These are phyloP conservation scores for Ophiostoma sp. DNA, from an alignment of 2,329 filamentous ascomycete genomes.

Conservation along the genomic window DNA sequence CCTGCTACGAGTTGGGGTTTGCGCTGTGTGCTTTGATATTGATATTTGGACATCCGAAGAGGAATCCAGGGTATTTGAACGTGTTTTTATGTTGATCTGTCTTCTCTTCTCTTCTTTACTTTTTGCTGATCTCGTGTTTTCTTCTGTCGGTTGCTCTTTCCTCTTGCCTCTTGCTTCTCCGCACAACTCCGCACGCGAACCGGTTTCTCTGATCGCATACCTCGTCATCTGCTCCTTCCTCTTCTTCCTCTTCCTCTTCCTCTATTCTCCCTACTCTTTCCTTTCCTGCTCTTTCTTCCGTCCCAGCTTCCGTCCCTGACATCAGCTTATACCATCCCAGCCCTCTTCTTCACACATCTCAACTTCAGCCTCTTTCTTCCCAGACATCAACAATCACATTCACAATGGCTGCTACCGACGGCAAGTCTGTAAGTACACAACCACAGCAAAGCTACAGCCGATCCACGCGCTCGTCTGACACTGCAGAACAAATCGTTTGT, in stretches of 20 bases:
- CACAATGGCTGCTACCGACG: constrained; percentile 28
- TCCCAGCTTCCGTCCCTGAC: not conserved
- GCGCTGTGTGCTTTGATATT: not conserved
- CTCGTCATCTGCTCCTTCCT: not conserved
- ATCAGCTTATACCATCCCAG: not conserved
- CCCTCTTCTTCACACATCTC: not conserved
- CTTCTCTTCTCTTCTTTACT: not conserved
- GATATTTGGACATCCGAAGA: not conserved
- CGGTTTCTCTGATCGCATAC: not conserved
- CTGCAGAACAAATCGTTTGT: constrained; percentile 77
- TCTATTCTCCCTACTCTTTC: constrained; percentile 4
- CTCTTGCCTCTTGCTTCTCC: not conserved
- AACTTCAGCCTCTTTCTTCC: not conserved
- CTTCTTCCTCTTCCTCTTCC: constrained; percentile 12
- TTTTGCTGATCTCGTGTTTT: not conserved
- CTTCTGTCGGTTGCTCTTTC: not conserved
- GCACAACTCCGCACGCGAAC: not conserved
- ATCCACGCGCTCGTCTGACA: not conserved
- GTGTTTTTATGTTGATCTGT: not conserved
- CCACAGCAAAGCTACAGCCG: not conserved
- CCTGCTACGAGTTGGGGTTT: not conserved
- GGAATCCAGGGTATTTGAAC: constrained; percentile 3
- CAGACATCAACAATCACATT: not conserved
- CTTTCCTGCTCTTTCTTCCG: not conserved
- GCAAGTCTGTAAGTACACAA: constrained; percentile 31